Evolutionary conservation across 768 basidiomycete genomes (phyloP).

Genomic region (Gyrodon lividus): DNA sequence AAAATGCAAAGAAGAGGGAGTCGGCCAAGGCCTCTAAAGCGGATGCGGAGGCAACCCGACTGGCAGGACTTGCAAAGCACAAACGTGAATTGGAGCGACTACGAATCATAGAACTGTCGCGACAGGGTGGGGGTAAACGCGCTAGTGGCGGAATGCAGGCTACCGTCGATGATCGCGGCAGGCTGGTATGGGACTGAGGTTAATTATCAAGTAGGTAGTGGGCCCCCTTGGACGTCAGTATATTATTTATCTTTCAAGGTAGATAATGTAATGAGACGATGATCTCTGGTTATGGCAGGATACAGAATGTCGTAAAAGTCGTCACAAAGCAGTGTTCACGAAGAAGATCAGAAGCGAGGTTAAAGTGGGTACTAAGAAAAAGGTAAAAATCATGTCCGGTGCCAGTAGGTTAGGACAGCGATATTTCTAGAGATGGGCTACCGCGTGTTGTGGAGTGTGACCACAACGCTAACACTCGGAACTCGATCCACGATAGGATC

Average conservation of each 20-base stretch:
- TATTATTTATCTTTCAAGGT: constrained; percentile 22
- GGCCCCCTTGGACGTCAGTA: constrained; percentile 9
- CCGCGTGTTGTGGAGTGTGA: constrained; percentile 16
- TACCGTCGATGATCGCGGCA: constrained; percentile 53
- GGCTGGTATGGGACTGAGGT: constrained; percentile 56
- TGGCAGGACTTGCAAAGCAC: constrained; percentile 54
- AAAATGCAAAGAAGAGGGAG: constrained; percentile 62
- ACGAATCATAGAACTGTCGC: constrained; percentile 46
- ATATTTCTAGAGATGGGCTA: constrained; percentile 6
- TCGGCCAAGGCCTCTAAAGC: constrained; percentile 56
- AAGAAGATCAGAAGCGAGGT: constrained; percentile 7
- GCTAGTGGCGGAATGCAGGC: constrained; percentile 63
- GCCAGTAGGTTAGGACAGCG: constrained; percentile 9
- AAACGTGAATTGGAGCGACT: constrained; percentile 56
- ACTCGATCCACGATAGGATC: constrained; percentile 12
- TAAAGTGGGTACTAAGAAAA: constrained; percentile 13
- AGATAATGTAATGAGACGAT: constrained; percentile 15
- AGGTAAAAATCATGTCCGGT: constrained; percentile 22
- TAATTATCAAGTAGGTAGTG: neutral
- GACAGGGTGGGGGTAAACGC: constrained; percentile 24
- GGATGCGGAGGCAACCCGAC: constrained; percentile 50
- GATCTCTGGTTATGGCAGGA: constrained; percentile 14
- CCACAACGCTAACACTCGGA: constrained; percentile 15
- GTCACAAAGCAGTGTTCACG: constrained; percentile 11
- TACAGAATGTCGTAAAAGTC: constrained; percentile 24